Percentiles rank a stretch among this genome's conserved stretches.
Evolutionary conservation across 208 protist genomes (phyloP).

Genomic region (Leptomonas pyrrhocoris): DNA sequence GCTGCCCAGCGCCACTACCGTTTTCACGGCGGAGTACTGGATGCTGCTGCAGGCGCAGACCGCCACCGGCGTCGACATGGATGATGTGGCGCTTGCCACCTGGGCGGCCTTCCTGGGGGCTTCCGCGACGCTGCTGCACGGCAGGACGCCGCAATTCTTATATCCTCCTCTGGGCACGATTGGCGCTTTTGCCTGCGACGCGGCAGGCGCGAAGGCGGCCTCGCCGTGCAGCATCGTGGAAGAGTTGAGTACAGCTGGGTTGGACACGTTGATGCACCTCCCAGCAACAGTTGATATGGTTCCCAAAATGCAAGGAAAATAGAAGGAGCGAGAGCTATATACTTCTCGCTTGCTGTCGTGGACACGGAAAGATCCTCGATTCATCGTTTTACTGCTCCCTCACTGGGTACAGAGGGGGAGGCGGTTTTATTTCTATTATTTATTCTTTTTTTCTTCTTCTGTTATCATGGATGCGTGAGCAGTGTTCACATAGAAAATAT

Average conservation of each 20-base stretch:
- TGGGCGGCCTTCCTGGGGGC: conserved; percentile 4
- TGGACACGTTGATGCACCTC: conserved; percentile 6
- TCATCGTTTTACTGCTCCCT: background rate
- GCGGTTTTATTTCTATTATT: no score
- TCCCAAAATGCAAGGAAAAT: background rate
- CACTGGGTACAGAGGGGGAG: no score
- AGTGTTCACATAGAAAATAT: no score
- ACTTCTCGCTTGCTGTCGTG: background rate
- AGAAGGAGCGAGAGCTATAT: no score
- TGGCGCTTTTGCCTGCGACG: conserved; percentile 19
- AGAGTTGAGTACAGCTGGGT: background rate
- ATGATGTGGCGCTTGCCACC: background rate
- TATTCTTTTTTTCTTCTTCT: no score
- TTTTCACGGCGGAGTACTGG: conserved; percentile 22
- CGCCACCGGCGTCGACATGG: conserved; percentile 6
- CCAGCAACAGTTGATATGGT: background rate
- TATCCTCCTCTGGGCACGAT: conserved; percentile 9
- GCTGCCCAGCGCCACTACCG: conserved; percentile 12
- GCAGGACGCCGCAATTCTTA: conserved; percentile 4
- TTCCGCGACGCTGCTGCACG: background rate
- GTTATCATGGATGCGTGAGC: no score
- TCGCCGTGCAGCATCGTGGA: background rate
- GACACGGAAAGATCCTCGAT: background rate
- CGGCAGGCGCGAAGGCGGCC: background rate
- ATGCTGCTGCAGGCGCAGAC: background rate